A percentile compares a stretch with the other conserved stretches of the same genome.
Conservation (phyloP, 305 asterid genomes). For the Fraxinus velutina region DNA sequence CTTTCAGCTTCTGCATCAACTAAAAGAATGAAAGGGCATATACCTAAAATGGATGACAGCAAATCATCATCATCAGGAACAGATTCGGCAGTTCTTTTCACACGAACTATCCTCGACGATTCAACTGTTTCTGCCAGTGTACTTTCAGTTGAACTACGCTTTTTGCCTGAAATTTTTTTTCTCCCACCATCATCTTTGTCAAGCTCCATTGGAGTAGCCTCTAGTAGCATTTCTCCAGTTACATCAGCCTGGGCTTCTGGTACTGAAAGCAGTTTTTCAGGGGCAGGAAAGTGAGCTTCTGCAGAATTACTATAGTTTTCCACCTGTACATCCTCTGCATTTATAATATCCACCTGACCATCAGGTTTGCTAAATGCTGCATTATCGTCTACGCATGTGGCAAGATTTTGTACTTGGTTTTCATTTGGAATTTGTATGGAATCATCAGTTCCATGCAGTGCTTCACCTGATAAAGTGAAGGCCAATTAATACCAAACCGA, state of each 20-base stretch:
- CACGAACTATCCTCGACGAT: slow-evolving; percentile 59
- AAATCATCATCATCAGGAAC: slow-evolving; percentile 84
- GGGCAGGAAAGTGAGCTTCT: slow-evolving; percentile 52
- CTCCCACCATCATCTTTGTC: slow-evolving; percentile 60
- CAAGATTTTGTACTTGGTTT: slow-evolving; percentile 33
- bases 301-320: slow-evolving; percentile 34
- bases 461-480: slow-evolving; percentile 43
- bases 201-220: slow-evolving; percentile 50
- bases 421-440: slow-evolving; percentile 36
- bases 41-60: slow-evolving; percentile 90
- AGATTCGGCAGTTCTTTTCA: slow-evolving; percentile 48
- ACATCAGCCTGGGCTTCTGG: slow-evolving; percentile 46
- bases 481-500: slow-evolving; percentile 22
- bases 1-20: background rate
- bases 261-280: slow-evolving; percentile 69
- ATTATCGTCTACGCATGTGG: slow-evolving; percentile 32
- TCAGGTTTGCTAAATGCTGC: slow-evolving; percentile 34
- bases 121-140: slow-evolving; percentile 73
- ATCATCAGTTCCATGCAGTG: slow-evolving; percentile 27
- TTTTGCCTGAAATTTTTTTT: slow-evolving; percentile 61
- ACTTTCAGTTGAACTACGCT: slow-evolving; percentile 82
- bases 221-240: slow-evolving; percentile 44
- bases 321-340: slow-evolving; percentile 28
- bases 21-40: slow-evolving; percentile 5
- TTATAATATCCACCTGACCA: slow-evolving; percentile 34